A percentile compares a stretch with the other conserved stretches of the same genome.
These are phyloP conservation scores for Dictyostelium citrinum DNA, from an alignment of 78 protist genomes.

Conservation along the genomic window DNA sequence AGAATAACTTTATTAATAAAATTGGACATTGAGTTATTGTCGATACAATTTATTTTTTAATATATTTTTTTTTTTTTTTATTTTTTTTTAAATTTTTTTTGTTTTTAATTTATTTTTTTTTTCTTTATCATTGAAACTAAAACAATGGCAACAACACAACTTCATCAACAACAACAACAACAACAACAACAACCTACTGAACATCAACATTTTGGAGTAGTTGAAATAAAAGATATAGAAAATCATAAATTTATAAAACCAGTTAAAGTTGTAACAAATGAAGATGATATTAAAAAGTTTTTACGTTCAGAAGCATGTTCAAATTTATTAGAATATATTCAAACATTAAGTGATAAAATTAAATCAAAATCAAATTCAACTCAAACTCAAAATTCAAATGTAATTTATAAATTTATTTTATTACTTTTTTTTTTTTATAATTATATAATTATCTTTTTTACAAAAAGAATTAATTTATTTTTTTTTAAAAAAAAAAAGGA, in stretches of 20 bases:
- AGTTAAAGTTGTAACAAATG: constrained; percentile 27
- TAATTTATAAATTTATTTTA: neutral
- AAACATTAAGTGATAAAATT: constrained; percentile 47
- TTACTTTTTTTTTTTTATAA: too few relatives aligned
- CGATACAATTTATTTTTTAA: neutral
- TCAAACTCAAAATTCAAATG: constrained; percentile 11
- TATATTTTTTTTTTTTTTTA: neutral
- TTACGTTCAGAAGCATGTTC: neutral
- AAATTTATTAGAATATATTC: constrained; percentile 17
- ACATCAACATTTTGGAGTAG: neutral
- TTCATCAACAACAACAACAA: neutral
- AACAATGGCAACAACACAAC: neutral
- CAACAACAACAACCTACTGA: neutral
- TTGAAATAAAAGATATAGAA: neutral
- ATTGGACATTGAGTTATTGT: too few relatives aligned
- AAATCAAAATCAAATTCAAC: constrained; percentile 6
- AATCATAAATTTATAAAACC: constrained; percentile 45
- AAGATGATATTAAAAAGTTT: constrained; percentile 35
- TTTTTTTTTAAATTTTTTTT: neutral
- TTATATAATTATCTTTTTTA: too few relatives aligned
- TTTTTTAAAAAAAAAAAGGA: constrained; percentile 15
- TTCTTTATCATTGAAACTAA: neutral
- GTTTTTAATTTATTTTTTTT: neutral
- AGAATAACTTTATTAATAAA: too few relatives aligned
- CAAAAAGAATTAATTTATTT: too few relatives aligned